These are phyloP conservation scores for Nyssa sinensis DNA, from an alignment of 148 eudicot genomes.

Conservation along the genomic window DNA sequence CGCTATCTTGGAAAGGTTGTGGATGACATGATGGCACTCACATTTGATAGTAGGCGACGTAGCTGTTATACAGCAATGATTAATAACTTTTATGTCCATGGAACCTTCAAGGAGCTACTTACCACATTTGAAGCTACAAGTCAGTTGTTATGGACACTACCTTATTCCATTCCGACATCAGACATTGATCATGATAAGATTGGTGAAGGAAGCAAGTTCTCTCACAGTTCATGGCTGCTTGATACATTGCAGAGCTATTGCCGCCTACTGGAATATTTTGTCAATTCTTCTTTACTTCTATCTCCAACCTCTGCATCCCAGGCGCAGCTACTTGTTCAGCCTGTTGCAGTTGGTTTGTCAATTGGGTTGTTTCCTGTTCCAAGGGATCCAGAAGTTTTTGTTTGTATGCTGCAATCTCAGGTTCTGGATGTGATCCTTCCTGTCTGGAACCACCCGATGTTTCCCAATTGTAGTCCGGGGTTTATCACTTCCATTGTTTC, in stretches of 20 bases:
- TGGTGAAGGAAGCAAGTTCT: conserved; percentile 52
- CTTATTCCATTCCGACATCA: conserved; percentile 47
- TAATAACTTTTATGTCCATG: conserved; percentile 86
- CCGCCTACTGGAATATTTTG: conserved; percentile 83
- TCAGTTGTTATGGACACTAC: conserved; percentile 80
- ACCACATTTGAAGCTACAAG: conserved; percentile 98
- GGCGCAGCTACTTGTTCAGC: conserved; percentile 90
- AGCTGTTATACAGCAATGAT: conserved; percentile 72
- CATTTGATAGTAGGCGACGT: conserved; percentile 80
- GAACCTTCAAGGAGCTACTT: conserved; percentile 87
- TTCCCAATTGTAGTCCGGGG: conserved; percentile 64
- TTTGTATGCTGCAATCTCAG: conserved; percentile 90
- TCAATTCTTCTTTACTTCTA: conserved; percentile 73
- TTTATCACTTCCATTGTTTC: conserved; percentile 68
- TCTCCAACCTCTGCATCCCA: conserved; percentile 78
- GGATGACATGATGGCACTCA: conserved; percentile 82
- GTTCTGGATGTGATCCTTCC: conserved; percentile 96
- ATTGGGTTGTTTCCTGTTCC: conserved; percentile 98
- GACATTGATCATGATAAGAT: conserved; percentile 40
- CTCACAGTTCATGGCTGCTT: conserved; percentile 72
- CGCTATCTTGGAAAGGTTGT: conserved; percentile 95
- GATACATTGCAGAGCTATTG: conserved; percentile 84
- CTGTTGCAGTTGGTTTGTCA: conserved; percentile 90
- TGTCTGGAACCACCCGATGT: conserved; percentile 90
- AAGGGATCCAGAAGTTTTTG: conserved; percentile 86